Conservation (phyloP, 768 basidiomycete genomes). For the Amanita muscaria region DNA sequence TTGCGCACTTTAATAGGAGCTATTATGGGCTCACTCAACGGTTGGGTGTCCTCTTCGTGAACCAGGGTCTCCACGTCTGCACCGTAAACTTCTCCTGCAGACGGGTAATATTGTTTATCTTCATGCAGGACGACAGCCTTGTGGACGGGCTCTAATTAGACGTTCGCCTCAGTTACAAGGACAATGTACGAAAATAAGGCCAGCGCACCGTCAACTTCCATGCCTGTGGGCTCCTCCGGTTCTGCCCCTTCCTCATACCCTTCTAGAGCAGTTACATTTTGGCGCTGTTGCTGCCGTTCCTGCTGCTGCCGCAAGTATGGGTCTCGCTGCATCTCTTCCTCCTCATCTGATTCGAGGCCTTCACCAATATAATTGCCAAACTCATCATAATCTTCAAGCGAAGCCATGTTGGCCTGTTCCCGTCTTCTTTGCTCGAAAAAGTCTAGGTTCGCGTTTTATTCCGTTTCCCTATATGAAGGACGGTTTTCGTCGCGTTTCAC, state of each 20-base stretch:
- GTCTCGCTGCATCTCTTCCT: conserved; percentile 46
- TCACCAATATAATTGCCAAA: conserved; percentile 98
- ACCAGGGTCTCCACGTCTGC: conserved; percentile 92
- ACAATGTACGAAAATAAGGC: conserved; percentile 7
- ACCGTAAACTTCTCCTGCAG: conserved; percentile 88
- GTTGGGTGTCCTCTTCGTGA: conserved; percentile 97
- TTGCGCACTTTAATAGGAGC: conserved; percentile 91
- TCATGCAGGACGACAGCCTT: conserved; percentile 89
- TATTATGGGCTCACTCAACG: conserved; percentile 88
- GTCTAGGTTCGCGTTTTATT: not conserved
- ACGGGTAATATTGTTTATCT: conserved; percentile 97
- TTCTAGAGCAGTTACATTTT: conserved; percentile 51
- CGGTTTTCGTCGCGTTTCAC: not conserved
- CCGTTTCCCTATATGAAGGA: not conserved
- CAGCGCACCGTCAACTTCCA: conserved; percentile 76
- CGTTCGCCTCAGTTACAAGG: not conserved
- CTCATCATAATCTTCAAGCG: conserved; percentile 82
- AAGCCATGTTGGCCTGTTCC: conserved; percentile 39
- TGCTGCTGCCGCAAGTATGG: conserved; percentile 29
- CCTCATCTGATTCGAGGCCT: conserved; percentile 86
- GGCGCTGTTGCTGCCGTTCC: conserved; percentile 17
- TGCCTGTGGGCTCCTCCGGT: conserved; percentile 54
- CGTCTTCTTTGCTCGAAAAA: too few species aligned
- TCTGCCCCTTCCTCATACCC: conserved; percentile 74
- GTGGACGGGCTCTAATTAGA: conserved; percentile 54